Evolutionary conservation across 371 early-diverging fungal genomes (phyloP).

Genomic region (Phascolomyces articulosus): DNA sequence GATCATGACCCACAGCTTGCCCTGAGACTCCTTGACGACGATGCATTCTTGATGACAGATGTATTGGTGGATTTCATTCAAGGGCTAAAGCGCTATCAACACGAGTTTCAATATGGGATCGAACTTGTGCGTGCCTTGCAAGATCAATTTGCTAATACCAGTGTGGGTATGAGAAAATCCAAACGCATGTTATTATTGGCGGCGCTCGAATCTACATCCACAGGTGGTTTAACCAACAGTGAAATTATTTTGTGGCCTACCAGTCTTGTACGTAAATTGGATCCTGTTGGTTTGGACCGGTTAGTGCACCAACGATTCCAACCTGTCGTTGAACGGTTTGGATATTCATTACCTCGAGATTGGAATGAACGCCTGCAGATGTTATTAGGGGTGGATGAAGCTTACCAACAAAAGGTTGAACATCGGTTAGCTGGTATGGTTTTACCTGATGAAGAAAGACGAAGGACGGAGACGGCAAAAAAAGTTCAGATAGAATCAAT

Average conservation of each 20-base stretch:
- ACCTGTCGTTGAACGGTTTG: constrained; percentile 4
- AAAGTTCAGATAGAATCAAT: constrained; percentile 41
- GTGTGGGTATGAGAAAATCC: constrained; percentile 46
- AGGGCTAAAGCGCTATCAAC: constrained; percentile 53
- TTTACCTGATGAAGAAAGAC: constrained; percentile 29
- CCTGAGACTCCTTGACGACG: constrained; percentile 53
- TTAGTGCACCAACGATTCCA: constrained; percentile 9
- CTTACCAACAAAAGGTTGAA: constrained; percentile 25
- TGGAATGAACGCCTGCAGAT: constrained; percentile 22
- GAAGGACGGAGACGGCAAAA: constrained; percentile 54
- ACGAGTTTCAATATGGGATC: constrained; percentile 52
- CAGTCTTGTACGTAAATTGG: constrained; percentile 33
- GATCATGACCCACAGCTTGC: constrained; percentile 52
- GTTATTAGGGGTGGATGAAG: constrained; percentile 10
- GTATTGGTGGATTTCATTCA: constrained; percentile 40
- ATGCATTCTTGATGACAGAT: constrained; percentile 39
- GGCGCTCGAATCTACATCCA: constrained; percentile 44
- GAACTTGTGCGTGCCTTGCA: constrained; percentile 56
- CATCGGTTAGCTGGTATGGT: constrained; percentile 39
- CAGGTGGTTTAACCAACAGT: constrained; percentile 23
- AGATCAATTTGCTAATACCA: constrained; percentile 43
- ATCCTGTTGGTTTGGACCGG: constrained; percentile 13
- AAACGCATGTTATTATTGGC: constrained; percentile 56
- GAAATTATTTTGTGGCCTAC: constrained; percentile 24
- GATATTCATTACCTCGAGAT: constrained; percentile 9